phyloP scores from a whole-genome alignment of 2,329 filamentous ascomycete species.

The Ustilaginoidea virens region DNA sequence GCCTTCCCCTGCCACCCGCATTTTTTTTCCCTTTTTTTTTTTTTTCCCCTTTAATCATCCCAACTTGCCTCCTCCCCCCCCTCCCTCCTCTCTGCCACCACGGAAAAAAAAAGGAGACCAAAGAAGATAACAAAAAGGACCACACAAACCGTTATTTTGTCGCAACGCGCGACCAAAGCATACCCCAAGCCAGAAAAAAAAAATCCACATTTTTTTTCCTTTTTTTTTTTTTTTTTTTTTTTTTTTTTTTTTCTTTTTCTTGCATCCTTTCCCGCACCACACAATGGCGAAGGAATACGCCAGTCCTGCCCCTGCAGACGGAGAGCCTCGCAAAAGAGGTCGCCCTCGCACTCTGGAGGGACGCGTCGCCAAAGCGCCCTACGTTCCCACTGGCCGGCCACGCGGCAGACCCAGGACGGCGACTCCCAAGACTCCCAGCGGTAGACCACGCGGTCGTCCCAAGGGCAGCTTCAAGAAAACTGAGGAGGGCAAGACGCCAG shows the following conservation, averaged over 20 bases:
- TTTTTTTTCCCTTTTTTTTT: too few species aligned
- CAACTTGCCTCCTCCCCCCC: neutral
- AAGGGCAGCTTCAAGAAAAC: conserved; percentile 22
- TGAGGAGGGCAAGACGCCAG: conserved; percentile 4
- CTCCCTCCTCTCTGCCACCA: neutral
- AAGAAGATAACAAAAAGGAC: too few species aligned
- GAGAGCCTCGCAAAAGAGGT: conserved; percentile 3
- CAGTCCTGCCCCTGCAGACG: neutral
- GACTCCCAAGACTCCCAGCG: conserved; percentile 19
- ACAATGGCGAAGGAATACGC: conserved; percentile 4
- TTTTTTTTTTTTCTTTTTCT: conserved; percentile 1
- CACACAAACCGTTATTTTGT: too few species aligned
- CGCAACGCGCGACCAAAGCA: neutral
- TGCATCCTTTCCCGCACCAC: too few species aligned
- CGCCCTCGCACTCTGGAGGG: conserved; percentile 2
- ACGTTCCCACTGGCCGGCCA: conserved; percentile 22
- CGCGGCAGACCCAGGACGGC: conserved; percentile 27
- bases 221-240: neutral
- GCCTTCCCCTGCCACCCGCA: too few species aligned
- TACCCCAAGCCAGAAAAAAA: conserved; percentile 1
- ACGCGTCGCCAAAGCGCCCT: conserved; percentile 17
- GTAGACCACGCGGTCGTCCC: conserved; percentile 32
- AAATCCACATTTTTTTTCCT: neutral
- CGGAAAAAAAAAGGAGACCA: neutral
- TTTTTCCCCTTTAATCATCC: too few species aligned